These are phyloP conservation scores for Fusarium setosum DNA, from an alignment of 2,329 filamentous ascomycete genomes.

Conservation along the genomic window DNA sequence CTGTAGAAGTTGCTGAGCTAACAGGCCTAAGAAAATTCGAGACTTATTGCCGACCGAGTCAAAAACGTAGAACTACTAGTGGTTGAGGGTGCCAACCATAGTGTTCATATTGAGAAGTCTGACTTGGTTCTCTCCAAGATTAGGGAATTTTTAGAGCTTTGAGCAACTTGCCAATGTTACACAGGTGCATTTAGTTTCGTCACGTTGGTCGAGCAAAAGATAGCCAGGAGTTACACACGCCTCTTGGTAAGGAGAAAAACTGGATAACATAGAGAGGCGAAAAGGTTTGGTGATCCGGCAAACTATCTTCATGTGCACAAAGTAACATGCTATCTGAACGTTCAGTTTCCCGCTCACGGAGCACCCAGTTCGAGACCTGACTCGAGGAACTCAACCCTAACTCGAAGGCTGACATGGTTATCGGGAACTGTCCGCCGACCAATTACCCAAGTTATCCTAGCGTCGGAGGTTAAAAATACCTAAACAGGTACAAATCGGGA, in stretches of 20 bases:
- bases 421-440: neutral
- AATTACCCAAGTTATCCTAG: neutral
- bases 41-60: constrained; percentile 12
- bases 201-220: too few relatives aligned
- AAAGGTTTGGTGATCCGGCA: too few relatives aligned
- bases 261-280: too few relatives aligned
- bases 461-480: neutral
- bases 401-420: neutral
- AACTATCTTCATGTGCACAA: too few relatives aligned
- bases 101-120: constrained; percentile 25
- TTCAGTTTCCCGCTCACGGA: neutral
- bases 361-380: neutral
- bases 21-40: constrained; percentile 21
- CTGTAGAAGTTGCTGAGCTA: neutral
- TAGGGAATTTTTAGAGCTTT: neutral
- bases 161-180: too few relatives aligned
- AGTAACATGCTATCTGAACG: too few relatives aligned
- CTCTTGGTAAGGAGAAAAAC: too few relatives aligned
- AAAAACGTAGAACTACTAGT: constrained; percentile 18
- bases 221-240: too few relatives aligned
- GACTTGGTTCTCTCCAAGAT: constrained; percentile 22
- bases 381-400: neutral
- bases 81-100: constrained; percentile 29
- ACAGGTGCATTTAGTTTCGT: too few relatives aligned
- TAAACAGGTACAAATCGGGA: neutral